Base-by-base conservation (phyloP, 1,139 yeast genomes). In the Sporopachydermia cereana region DNA sequence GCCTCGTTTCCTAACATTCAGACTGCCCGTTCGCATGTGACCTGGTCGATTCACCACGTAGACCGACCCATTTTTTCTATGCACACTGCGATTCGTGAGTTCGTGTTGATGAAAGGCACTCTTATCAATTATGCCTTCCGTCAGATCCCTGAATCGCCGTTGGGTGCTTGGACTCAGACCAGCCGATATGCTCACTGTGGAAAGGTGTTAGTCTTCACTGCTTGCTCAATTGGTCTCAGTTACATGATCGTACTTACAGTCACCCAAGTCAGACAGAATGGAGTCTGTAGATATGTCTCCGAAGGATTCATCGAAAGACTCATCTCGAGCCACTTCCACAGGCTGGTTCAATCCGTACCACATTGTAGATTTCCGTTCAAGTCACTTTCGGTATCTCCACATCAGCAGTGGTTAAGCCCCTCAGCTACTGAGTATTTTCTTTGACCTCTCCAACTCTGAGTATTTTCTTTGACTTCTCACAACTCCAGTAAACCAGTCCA, bases 71-170 rank as follows among this genome's bases (percentile, higher is more conserved):
- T n/a, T n/a, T n/a, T n/a, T n/a, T n/a, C n/a, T n/a, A n/a, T n/a
- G n/a, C n/a, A n/a, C n/a, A n/a, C n/a, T n/a, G n/a, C n/a, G n/a
- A n/a, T n/a, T n/a, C n/a, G n/a, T n/a, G n/a, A n/a, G n/a, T n/a
- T n/a, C n/a, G n/a, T n/a, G n/a, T n/a, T n/a, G n/a, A n/a, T n/a
- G 29, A 7, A 25, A 34, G 17, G 9, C 22, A 12, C 17, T n/a
- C 17, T 16, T 34, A n/a, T 34, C 39, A 12, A 7, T 34, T 34
- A 34, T 34, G 20, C 39, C 39, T 34, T 34, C 39, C 12, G 39
- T 20, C 17, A 34, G 5, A 34, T 34, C 39, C 9, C 18, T 7
- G 18, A 34, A 34, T n/a, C 22, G 9, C 22, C 17, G 18, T 21
- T 34, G 18, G 5, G 39, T 16, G 9, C 18, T 34, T 9, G 39